phyloP scores from a whole-genome alignment of 768 basidiomycete genomes.

The Termitomyces sp. region DNA sequence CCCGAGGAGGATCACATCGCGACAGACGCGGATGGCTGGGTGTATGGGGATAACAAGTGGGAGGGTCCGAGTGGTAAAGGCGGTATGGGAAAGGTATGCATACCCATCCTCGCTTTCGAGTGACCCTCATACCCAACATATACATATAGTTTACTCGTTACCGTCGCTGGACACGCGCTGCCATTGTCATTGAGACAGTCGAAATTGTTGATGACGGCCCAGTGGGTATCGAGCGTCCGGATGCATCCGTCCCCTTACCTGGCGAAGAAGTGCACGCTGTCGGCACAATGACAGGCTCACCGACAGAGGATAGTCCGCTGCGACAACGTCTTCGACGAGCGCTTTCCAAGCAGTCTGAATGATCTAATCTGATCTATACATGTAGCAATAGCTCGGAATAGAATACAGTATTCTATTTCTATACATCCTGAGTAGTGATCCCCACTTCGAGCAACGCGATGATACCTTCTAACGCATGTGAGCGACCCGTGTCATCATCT shows the following conservation, averaged over 20 bases:
- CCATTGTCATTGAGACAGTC: conserved; percentile 67
- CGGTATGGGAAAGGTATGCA: conserved; percentile 73
- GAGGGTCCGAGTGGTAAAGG: conserved; percentile 69
- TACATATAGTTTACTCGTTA: conserved; percentile 71
- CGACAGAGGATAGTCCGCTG: conserved; percentile 18
- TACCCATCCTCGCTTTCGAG: not conserved
- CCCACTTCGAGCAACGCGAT: conserved; percentile 12
- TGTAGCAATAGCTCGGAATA: not conserved
- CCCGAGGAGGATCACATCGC: conserved; percentile 41
- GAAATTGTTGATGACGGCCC: conserved; percentile 42
- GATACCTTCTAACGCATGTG: conserved; percentile 12
- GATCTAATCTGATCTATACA: not conserved
- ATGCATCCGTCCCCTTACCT: not conserved
- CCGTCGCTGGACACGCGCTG: conserved; percentile 82
- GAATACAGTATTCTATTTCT: not conserved
- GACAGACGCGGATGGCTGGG: conserved; percentile 89
- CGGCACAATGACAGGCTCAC: conserved; percentile 11
- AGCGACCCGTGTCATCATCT: not conserved
- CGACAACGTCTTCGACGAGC: conserved; percentile 22
- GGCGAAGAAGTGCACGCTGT: conserved; percentile 7
- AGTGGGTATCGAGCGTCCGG: conserved; percentile 19
- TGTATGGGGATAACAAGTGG: conserved; percentile 96
- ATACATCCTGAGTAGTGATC: not conserved
- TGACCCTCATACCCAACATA: not conserved
- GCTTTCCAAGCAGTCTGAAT: conserved; percentile 17